phyloP scores from a whole-genome alignment of 305 asterid species.

The Fraxinus xanthoxyloides region DNA sequence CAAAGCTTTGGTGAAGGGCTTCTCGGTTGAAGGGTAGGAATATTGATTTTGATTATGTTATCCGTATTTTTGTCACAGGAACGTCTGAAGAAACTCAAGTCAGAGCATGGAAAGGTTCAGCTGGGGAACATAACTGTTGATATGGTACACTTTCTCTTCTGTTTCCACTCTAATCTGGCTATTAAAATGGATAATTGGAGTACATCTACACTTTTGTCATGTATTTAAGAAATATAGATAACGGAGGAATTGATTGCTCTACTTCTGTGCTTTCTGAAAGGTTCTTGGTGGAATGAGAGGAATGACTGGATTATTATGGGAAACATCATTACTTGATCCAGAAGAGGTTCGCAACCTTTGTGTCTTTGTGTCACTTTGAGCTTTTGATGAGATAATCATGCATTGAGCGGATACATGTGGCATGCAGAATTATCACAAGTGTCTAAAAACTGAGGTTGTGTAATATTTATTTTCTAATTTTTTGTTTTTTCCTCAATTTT shows the following conservation, averaged over 20 bases:
- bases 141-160: slow-evolving; percentile 49
- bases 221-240: not conserved
- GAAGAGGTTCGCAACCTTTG: slow-evolving; percentile 58
- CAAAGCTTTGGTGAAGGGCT: not conserved
- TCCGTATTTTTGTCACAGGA: slow-evolving; percentile 42
- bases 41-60: slow-evolving; percentile 8
- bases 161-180: not conserved
- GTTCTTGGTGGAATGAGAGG: slow-evolving; percentile 97
- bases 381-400: slow-evolving; percentile 11
- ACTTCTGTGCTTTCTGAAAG: slow-evolving; percentile 33
- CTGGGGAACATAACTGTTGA: slow-evolving; percentile 84
- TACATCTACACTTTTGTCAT: not conserved
- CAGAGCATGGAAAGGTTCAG: slow-evolving; percentile 81
- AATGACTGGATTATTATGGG: slow-evolving; percentile 94
- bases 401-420: slow-evolving; percentile 3
- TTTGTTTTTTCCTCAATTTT: slow-evolving; percentile 20
- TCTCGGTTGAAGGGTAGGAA: not conserved
- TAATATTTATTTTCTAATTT: not conserved
- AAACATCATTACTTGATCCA: slow-evolving; percentile 87
- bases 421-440: not conserved
- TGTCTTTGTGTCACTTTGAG: not conserved
- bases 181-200: not conserved
- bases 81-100: slow-evolving; percentile 70
- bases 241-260: slow-evolving; percentile 14
- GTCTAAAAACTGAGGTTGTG: not conserved